Base-by-base conservation (phyloP, 306 rosid genomes). In the Ammopiptanthus mongolicus region DNA sequence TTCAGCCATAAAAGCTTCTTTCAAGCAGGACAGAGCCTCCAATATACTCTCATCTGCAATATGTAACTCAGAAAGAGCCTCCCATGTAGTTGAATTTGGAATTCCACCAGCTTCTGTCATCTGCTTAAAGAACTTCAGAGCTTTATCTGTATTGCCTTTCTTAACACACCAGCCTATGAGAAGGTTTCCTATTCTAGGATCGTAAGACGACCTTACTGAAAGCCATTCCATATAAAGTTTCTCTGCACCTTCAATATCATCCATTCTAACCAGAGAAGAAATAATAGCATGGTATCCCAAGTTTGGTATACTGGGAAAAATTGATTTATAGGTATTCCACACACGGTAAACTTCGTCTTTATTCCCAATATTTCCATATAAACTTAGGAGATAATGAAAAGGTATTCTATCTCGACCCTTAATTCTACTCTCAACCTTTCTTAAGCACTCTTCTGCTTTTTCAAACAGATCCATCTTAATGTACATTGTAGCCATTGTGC, bases 401-500 rank as follows among this genome's bases (percentile, higher is more conserved):
- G 99, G 96, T 37, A 92, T 80, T 81, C 90, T 77, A 82, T 96
- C 93, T 46, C 97, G 90, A 39, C 98, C 97, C 10, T 80, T 72
- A 69, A 96, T 90, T 84, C 96, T 86, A 77, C 86, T 51, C 86
- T 96, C 99, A 28, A 88, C 85, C 78, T 74, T 86, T 75, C 85
- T 86, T 77, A 96, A 80, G 85, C 91, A 87, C 63, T 88, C 93
- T 68, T 92, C 97, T 21, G 99, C 98, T 51, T 92, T 92, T 62
- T 87, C 92, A 4, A 77, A 58, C 63, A 66, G 63, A 67, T 88
- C 87, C 98, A 87, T 87, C 92, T 86, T 96, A 71, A 90, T 84
- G 78, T 96, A 96, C 92, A 87, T 84, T 36, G 99, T 82, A 59
- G 99, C 96, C 93, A 96, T 82, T 25, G 92, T 92, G 84, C 97